Base-by-base conservation (phyloP, 371 early-diverging fungal genomes). In the Mortierella polycephala region DNA sequence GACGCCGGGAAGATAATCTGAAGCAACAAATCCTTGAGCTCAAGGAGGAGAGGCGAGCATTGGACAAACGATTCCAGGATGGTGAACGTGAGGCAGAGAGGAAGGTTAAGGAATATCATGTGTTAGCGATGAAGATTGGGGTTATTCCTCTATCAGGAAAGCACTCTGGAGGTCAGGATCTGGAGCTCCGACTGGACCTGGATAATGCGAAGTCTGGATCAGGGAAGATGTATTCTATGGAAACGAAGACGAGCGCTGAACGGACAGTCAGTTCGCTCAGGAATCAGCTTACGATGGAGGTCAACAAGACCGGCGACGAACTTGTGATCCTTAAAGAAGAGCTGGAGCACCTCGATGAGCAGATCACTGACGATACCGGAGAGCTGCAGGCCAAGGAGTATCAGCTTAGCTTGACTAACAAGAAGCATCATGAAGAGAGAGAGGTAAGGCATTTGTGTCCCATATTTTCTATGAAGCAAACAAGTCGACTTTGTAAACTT, bases 351-450 rank as follows among this genome's bases (percentile, higher is more conserved):
- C 39, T 79, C 56, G 62, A 63, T 18, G 80, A 79, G 7, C 73
- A 69, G 47, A 54, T 73, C n/a, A 74, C 60, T 14, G 72, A 71
- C 23, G 60, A 64, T 7, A 40, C 14, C 2, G 49, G 23, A 5
- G 69, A 68, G 45, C 68, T 77, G 37, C 60, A 55, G 9, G 37
- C 54, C 23, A 67, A 60, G 41, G 72, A 77, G 49, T 55, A 64
- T 40, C 71, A 71, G 14, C 55, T 60, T n/a, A 47, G 51, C 3
- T n/a, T 61, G 3, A 20, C 64, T 49, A 61, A 23, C 50, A 62
- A 64, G 56, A 71, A 77, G 55, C 56, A 65, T 51, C 69, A 69
- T 3, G 79, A 79, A 23, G 79, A 79, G 21, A 72, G 66, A 21
- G 79, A 79, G 62, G 79, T 79, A 73, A 61, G 60, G 45, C 14